Evolutionary conservation across 495 filamentous ascomycete genomes (phyloP), one percentile per base, ranked within the genome.

Genomic region (Penicillium antarcticum): DNA sequence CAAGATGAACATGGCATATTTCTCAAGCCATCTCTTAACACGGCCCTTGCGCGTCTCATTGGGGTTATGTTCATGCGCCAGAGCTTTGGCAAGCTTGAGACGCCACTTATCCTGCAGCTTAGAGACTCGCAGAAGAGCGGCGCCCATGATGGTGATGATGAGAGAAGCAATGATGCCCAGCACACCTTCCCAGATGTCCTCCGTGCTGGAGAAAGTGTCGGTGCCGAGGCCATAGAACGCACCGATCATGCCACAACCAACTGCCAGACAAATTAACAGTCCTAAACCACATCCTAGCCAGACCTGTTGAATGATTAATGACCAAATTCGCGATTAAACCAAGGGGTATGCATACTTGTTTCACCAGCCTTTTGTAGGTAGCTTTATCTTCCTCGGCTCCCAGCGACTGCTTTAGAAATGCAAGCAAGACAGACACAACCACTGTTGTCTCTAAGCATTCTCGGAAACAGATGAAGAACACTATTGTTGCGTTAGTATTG

Each of bases 41-140:
- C 75, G 67, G 8, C 67, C 43, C 18, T 53, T 58, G 26, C 29
- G 34, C 14, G 59, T 26, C 19, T 48, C 48, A 31, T 72, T 60
- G n/a, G 53, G 31, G 8, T 55, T 63, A 14, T 79, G 55, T 2
- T 82, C 76, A 9, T 72, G 62, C 55, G 85, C 86, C 17, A 92
- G 66, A 0, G 83, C 76, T 52, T 78, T 77, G 13, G 82, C 79
- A n/a, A 95, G 76, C 78, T 91, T 91, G 48, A 85, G 69, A 12
- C 82, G 81, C 90, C 90, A 95, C 65, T 91, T 91, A 39, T 89
- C 87, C 63, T 91, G 86, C 62, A 92, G 80, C 69, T 92, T 92
- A 42, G 82, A 86, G 36, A 95, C 81, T n/a, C 90, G 80, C 7
- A 95, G 74, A 18, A 94, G 78, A 8, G 87, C 87, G 10, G 83